Conservation (phyloP, 2,329 filamentous ascomycete genomes). For the Pyricularia pennisetigena region DNA sequence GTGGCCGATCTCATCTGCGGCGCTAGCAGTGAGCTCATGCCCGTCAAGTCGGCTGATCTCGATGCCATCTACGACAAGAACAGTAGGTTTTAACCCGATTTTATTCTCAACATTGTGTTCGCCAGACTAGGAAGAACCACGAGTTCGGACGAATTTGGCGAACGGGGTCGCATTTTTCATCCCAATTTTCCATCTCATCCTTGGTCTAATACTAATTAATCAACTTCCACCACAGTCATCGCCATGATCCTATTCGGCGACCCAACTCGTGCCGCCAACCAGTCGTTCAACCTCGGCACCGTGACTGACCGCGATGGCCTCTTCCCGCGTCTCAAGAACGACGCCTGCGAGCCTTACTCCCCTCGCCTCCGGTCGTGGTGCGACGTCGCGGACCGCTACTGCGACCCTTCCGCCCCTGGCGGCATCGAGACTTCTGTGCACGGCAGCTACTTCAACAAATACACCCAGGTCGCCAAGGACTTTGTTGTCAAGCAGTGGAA, state of each 20-base stretch:
- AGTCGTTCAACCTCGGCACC: neutral
- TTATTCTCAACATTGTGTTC: too few relatives aligned
- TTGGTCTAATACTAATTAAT: neutral
- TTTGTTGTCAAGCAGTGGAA: slow-evolving; percentile 14
- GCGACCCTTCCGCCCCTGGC: slow-evolving; percentile 9
- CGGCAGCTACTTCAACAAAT: slow-evolving; percentile 15
- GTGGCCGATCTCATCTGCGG: slow-evolving; percentile 19
- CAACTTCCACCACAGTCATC: neutral
- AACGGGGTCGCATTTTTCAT: neutral
- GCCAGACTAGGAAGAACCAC: neutral
- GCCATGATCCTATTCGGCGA: slow-evolving; percentile 1
- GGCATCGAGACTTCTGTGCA: slow-evolving; percentile 12
- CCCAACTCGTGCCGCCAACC: slow-evolving; percentile 3
- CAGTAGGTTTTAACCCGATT: neutral
- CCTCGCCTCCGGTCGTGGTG: slow-evolving; percentile 15
- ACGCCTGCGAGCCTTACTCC: slow-evolving; percentile 13
- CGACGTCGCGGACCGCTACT: slow-evolving; percentile 16
- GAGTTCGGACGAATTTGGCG: neutral
- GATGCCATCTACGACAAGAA: neutral
- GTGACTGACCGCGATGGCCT: slow-evolving; percentile 5
- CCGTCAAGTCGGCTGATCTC: neutral
- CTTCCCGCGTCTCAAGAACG: slow-evolving; percentile 13
- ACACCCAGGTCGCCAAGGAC: slow-evolving; percentile 13
- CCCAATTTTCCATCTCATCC: neutral
- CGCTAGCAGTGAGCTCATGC: slow-evolving; percentile 11